Conservation (phyloP, 192 early-diverging fungal species). For the Umbelopsis ramanniana region DNA sequence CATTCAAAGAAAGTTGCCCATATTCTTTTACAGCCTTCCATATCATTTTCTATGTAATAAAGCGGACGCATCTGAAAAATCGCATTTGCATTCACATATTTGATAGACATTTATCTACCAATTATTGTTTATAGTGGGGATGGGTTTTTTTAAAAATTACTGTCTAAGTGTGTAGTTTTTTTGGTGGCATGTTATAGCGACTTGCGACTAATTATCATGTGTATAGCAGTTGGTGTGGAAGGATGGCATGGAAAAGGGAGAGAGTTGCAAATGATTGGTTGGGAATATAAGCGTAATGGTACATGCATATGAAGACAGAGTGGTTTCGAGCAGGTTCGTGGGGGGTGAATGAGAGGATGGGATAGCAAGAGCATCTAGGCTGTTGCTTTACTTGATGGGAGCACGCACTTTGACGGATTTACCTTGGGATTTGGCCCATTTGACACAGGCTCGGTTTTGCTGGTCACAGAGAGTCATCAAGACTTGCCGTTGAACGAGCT, state of each 20-base stretch:
- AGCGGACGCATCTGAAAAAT: background rate
- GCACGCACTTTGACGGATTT: conserved; percentile 18
- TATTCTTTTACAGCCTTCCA: background rate
- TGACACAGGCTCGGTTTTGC: conserved; percentile 44
- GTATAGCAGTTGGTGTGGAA: background rate
- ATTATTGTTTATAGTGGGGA: background rate
- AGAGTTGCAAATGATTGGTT: background rate
- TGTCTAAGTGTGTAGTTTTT: too few relatives aligned
- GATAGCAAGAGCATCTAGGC: background rate
- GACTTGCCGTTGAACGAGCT: conserved; percentile 46
- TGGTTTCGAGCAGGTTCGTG: too few relatives aligned
- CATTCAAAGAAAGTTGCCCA: background rate
- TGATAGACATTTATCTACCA: background rate
- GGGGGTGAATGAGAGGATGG: background rate
- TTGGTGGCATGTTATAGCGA: too few relatives aligned
- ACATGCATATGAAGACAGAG: background rate
- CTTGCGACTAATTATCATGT: background rate
- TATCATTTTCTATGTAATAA: conserved; percentile 1
- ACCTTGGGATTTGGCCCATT: conserved; percentile 39
- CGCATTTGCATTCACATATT: conserved; percentile 1
- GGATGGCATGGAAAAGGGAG: background rate
- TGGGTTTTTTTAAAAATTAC: background rate
- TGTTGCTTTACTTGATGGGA: conserved; percentile 12
- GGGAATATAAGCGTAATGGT: background rate
- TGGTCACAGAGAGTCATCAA: conserved; percentile 51